Evolutionary conservation across 345 rosid species (phyloP).

Genomic region (Odontarrhena argentea): DNA sequence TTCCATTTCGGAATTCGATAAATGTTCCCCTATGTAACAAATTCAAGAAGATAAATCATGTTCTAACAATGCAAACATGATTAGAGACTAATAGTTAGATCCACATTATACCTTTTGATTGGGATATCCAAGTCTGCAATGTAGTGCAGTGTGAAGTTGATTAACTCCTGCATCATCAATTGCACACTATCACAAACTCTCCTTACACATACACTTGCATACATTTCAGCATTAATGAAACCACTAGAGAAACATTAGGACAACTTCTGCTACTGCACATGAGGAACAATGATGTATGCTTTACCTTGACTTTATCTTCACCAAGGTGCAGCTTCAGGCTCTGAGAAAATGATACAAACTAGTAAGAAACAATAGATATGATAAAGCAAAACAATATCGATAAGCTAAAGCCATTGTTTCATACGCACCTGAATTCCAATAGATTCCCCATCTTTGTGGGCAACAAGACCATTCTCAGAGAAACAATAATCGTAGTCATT

Average conservation of each 20-base stretch:
- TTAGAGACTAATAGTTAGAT: slow-evolving; percentile 11
- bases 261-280: slow-evolving; percentile 17
- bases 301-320: slow-evolving; percentile 85
- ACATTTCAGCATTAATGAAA: not conserved
- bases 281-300: slow-evolving; percentile 14
- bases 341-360: slow-evolving; percentile 47
- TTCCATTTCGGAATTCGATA: slow-evolving; percentile 94
- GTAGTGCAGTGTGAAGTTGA: slow-evolving; percentile 80
- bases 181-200: slow-evolving; percentile 9
- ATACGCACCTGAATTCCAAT: slow-evolving; percentile 75
- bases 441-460: slow-evolving; percentile 84
- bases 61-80: slow-evolving; percentile 3
- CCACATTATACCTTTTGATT: slow-evolving; percentile 68
- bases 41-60: slow-evolving; percentile 5
- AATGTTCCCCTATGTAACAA: slow-evolving; percentile 78
- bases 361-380: slow-evolving; percentile 28
- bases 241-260: slow-evolving; percentile 10
- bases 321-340: slow-evolving; percentile 88
- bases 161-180: slow-evolving; percentile 70
- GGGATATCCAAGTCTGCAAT: slow-evolving; percentile 98
- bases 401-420: not conserved
- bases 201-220: not conserved
- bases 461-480: slow-evolving; percentile 98
- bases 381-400: slow-evolving; percentile 4
- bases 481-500: slow-evolving; percentile 86